Conservation (phyloP, 2,329 filamentous ascomycete species). For the Aspergillus puulaauensis region DNA sequence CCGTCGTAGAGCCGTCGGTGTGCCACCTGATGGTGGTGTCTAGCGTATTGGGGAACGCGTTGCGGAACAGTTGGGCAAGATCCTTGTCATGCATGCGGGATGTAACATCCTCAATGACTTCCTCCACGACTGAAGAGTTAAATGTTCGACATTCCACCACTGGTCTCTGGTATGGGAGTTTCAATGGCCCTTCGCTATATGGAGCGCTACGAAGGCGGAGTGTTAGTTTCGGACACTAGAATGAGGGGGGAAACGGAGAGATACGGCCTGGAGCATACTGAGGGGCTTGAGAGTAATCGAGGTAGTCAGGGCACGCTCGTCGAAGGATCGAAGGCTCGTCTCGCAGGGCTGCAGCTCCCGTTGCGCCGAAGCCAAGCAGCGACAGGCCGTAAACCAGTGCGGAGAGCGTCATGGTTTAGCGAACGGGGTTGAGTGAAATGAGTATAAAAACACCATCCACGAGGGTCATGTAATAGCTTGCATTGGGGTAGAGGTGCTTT, state of each 20-base stretch:
- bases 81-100: conserved; percentile 79
- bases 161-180: conserved; percentile 83
- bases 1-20: conserved; percentile 56
- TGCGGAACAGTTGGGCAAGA: conserved; percentile 88
- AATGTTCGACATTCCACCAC: conserved; percentile 83
- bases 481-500: background rate
- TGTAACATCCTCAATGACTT: conserved; percentile 81
- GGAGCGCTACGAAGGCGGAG: conserved; percentile 60
- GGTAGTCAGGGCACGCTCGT: conserved; percentile 66
- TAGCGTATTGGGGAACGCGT: conserved; percentile 87
- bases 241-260: background rate
- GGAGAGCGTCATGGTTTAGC: conserved; percentile 10
- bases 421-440: background rate
- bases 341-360: conserved; percentile 14
- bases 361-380: conserved; percentile 7
- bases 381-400: conserved; percentile 18
- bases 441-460: background rate
- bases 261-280: conserved; percentile 53
- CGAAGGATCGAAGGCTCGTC: conserved; percentile 30
- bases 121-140: conserved; percentile 79
- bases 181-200: conserved; percentile 73
- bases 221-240: background rate
- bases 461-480: background rate
- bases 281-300: conserved; percentile 55
- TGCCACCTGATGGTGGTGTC: conserved; percentile 91